These are phyloP conservation scores for Ceratocystis albifundus DNA, from an alignment of 2,329 filamentous ascomycete genomes.

Conservation along the genomic window DNA sequence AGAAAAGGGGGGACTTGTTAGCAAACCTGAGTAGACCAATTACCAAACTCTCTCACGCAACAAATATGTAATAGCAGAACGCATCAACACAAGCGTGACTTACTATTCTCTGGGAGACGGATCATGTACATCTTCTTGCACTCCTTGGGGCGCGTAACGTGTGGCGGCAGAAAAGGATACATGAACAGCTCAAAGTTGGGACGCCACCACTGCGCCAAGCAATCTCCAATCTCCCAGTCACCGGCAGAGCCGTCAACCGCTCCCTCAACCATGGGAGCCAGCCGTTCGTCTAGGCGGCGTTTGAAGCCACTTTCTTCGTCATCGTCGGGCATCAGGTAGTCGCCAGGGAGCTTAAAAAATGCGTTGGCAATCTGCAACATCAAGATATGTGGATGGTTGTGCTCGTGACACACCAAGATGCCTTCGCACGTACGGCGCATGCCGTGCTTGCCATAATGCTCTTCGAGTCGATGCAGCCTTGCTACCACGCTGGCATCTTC, in stretches of 20 bases:
- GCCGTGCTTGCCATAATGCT: slow-evolving; percentile 82
- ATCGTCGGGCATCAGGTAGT: slow-evolving; percentile 81
- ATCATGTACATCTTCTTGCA: slow-evolving; percentile 99
- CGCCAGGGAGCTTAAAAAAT: slow-evolving; percentile 97
- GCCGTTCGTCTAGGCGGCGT: slow-evolving; percentile 74
- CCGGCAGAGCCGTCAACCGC: slow-evolving; percentile 66
- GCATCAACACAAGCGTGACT: slow-evolving; percentile 28
- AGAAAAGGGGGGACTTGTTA: slow-evolving; percentile 25
- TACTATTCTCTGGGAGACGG: slow-evolving; percentile 83
- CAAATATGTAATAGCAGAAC: not conserved
- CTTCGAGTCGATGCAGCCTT: slow-evolving; percentile 83
- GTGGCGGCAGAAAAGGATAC: slow-evolving; percentile 95
- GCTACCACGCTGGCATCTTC: slow-evolving; percentile 94
- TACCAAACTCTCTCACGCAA: not conserved
- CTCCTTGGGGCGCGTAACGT: slow-evolving; percentile 93
- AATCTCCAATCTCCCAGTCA: slow-evolving; percentile 91
- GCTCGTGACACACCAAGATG: slow-evolving; percentile 94
- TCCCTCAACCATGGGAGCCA: slow-evolving; percentile 77
- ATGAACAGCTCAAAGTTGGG: slow-evolving; percentile 99
- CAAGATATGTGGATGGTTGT: slow-evolving; percentile 95
- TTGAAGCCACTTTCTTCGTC: slow-evolving; percentile 96
- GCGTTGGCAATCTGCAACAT: slow-evolving; percentile 99
- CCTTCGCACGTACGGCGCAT: slow-evolving; percentile 97
- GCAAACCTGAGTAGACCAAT: not conserved
- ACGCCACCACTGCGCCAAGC: slow-evolving; percentile 94